phyloP scores from a whole-genome alignment of 495 filamentous ascomycete genomes.

The Aspergillus conjunctus region DNA sequence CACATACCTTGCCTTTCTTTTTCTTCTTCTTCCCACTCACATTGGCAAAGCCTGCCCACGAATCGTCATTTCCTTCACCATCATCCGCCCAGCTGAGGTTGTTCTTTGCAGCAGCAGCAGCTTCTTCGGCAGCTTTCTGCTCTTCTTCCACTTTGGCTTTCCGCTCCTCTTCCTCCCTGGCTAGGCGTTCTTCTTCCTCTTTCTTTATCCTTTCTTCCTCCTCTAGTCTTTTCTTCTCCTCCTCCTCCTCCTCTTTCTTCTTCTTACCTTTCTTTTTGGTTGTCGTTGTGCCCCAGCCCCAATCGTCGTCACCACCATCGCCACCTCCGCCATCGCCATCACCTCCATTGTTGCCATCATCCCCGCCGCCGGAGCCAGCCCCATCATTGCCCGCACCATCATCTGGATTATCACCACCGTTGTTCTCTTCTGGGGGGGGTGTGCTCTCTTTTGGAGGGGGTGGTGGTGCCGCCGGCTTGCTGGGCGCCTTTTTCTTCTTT shows the following conservation, averaged over 20 bases:
- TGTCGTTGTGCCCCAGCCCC: conserved; percentile 43
- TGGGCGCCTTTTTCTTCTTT: conserved; percentile 42
- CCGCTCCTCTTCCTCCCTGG: conserved; percentile 41
- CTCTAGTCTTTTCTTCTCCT: conserved; percentile 22
- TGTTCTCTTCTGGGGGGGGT: conserved; percentile 22
- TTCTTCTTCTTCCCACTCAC: conserved; percentile 50
- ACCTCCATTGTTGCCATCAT: conserved; percentile 33
- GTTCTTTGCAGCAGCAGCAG: conserved; percentile 38
- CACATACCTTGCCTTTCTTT: conserved; percentile 52
- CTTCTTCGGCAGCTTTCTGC: conserved; percentile 38
- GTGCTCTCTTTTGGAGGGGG: conserved; percentile 23
- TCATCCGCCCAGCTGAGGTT: conserved; percentile 52
- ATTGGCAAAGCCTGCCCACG: conserved; percentile 39
- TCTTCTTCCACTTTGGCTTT: conserved; percentile 39
- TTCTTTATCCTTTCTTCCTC: conserved; percentile 32
- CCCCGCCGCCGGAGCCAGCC: conserved; percentile 34
- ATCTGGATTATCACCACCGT: conserved; percentile 24
- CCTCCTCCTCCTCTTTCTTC: conserved; percentile 33
- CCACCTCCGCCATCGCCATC: conserved; percentile 32
- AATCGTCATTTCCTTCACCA: conserved; percentile 31
- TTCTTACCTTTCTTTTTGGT: conserved; percentile 42
- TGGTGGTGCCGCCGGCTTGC: conserved; percentile 29
- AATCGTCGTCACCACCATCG: conserved; percentile 33
- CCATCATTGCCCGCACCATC: conserved; percentile 33
- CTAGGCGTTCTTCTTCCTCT: conserved; percentile 35